phyloP scores from a whole-genome alignment of 768 basidiomycete genomes.

The Russula brevipes region DNA sequence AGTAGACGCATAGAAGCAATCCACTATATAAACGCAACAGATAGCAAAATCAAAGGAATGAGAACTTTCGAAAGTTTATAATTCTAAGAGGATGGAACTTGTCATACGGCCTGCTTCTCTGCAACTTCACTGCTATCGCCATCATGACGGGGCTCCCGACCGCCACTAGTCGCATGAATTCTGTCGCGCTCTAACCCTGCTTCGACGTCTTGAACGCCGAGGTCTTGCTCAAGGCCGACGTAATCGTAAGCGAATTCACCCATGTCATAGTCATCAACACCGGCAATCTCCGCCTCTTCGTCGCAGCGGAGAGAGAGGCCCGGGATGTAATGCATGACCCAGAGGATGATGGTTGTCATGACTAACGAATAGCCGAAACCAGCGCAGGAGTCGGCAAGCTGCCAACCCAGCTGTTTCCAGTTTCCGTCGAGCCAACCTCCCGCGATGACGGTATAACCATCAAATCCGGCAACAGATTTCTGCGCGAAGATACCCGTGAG shows the following conservation, averaged over 20 bases:
- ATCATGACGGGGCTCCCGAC: conserved; percentile 22
- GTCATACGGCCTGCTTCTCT: conserved; percentile 3
- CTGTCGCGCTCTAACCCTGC: conserved; percentile 22
- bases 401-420: conserved; percentile 42
- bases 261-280: conserved; percentile 81
- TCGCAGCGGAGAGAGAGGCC: conserved; percentile 37
- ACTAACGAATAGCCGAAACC: conserved; percentile 35
- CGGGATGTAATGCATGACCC: conserved; percentile 45
- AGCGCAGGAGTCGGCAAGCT: conserved; percentile 36
- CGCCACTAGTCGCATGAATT: conserved; percentile 21
- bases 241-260: conserved; percentile 90
- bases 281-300: conserved; percentile 30
- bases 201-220: conserved; percentile 20
- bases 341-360: conserved; percentile 36
- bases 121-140: conserved; percentile 6
- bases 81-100: neutral
- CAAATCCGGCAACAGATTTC: conserved; percentile 40
- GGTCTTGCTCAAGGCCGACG: conserved; percentile 51
- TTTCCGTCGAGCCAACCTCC: conserved; percentile 44
- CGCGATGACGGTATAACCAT: conserved; percentile 40
- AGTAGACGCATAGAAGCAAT: neutral
- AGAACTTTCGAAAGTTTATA: neutral
- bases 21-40: neutral
- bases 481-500: conserved; percentile 31
- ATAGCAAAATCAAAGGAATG: neutral